Evolutionary conservation across 805 yeast genomes (phyloP).

Genomic region (Teunomyces panamensis): DNA sequence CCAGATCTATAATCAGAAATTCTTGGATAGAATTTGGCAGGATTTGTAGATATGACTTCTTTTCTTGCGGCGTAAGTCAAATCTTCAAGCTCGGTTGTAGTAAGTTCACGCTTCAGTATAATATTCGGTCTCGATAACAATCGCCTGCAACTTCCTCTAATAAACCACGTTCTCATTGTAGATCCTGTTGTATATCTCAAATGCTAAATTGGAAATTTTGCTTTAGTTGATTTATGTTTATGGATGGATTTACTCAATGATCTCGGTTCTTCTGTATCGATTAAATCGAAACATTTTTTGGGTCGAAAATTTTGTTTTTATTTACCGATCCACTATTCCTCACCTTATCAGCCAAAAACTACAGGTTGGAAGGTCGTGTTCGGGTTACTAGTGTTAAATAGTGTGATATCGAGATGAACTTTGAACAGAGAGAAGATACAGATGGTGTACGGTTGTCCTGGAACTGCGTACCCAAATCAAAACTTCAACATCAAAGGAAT

Average conservation of each 20-base stretch:
- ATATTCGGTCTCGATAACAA: not conserved
- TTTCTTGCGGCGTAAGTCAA: conserved; percentile 21
- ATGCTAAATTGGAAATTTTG: not conserved
- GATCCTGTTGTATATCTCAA: not conserved
- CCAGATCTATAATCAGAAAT: conserved; percentile 11
- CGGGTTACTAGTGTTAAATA: not conserved
- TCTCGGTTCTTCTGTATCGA: not conserved
- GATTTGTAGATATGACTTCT: conserved; percentile 8
- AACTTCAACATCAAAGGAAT: conserved; percentile 49
- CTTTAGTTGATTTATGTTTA: not conserved
- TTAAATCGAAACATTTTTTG: not conserved
- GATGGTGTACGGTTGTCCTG: conserved; percentile 77
- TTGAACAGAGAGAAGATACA: conserved; percentile 60
- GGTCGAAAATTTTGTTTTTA: not conserved
- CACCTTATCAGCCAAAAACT: not conserved
- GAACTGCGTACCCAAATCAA: conserved; percentile 60
- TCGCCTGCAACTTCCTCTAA: not conserved
- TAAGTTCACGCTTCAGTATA: not conserved
- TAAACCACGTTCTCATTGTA: not conserved
- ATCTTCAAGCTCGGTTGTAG: conserved; percentile 7
- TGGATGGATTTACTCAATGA: not conserved
- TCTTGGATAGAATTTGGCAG: conserved; percentile 19
- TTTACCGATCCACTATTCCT: not conserved
- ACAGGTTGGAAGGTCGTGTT: not conserved
- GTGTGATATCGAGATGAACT: conserved; percentile 29